Percentiles rank a stretch among this genome's conserved stretches.
Evolutionary conservation across 1,284 basidiomycete species (phyloP).

Genomic region (Cryptococcus sp.): DNA sequence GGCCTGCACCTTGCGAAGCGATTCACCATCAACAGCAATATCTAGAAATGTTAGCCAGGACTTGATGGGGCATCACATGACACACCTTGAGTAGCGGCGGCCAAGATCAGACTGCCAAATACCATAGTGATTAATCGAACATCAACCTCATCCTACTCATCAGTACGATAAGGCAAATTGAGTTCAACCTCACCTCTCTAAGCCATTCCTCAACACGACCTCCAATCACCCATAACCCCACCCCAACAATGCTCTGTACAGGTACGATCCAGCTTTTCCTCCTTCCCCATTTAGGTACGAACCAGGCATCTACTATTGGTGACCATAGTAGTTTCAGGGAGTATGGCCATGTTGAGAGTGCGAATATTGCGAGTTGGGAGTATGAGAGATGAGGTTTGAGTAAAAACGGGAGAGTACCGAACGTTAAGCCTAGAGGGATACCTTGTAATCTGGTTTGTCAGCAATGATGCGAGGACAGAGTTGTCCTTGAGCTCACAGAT

Average conservation of each 20-base stretch:
- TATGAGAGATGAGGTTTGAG: slow-evolving; percentile 92
- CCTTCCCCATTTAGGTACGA: slow-evolving; percentile 66
- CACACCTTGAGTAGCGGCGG: slow-evolving; percentile 93
- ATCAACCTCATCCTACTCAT: slow-evolving; percentile 70
- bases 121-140: slow-evolving; percentile 74
- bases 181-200: slow-evolving; percentile 62
- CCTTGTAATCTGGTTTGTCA: slow-evolving; percentile 70
- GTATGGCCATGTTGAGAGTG: slow-evolving; percentile 92
- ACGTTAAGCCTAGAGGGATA: slow-evolving; percentile 71
- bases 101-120: slow-evolving; percentile 86
- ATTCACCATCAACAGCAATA: slow-evolving; percentile 87
- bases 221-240: slow-evolving; percentile 83
- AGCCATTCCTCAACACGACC: slow-evolving; percentile 73
- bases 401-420: slow-evolving; percentile 93
- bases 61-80: slow-evolving; percentile 3
- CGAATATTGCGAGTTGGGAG: slow-evolving; percentile 92
- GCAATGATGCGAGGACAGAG: too few relatives aligned
- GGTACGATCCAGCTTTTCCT: slow-evolving; percentile 99
- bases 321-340: slow-evolving; percentile 97
- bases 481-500: not conserved
- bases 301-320: slow-evolving; percentile 92
- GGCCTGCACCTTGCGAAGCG: slow-evolving; percentile 2
- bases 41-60: slow-evolving; percentile 53
- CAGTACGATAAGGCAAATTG: not conserved
- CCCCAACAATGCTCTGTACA: slow-evolving; percentile 86